Evolutionary conservation across 345 rosid genomes (phyloP), one percentile per base, ranked within the genome.

Genomic region (Capsella bursapastoris): DNA sequence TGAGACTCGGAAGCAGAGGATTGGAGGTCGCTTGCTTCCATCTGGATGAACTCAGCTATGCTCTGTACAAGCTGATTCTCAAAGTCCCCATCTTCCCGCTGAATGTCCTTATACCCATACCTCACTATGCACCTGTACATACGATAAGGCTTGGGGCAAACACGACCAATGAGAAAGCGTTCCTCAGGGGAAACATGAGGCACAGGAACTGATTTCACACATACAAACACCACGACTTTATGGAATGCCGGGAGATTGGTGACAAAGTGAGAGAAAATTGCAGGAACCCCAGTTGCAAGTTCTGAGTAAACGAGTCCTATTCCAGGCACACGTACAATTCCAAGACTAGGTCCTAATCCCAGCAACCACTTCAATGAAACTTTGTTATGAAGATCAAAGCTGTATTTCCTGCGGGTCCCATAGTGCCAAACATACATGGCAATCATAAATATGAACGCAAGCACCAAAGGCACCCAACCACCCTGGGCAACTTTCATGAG

Each of bases 171-270:
- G 61, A 94, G 96, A 79, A 89, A 94, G 57, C 98, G 94, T 78
- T 94, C 97, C 67, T 94, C 97, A 12, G 97, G 89, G 44, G 84
- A 61, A 68, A 94, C 98, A 47, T 80, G 82, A 1, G 98, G 98
- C 74, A 94, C 96, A 0, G 95, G 96, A 58, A 94, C 98, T 53
- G 98, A 94, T 82, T 94, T 94, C 67, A 94, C 94, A 76, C 98
- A 94, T 47, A 94, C 90, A 71, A 94, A 94, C 76, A 91, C 98
- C 64, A 88, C 74, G 15, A 91, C 93, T 74, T 91, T 87, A 64
- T 89, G 98, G 80, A 94, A 94, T 0, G 98, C 97, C 9, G 97
- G 97, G 67, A 94, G 87, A 82, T 94, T 94, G 31, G 96, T 94
- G 10, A 94, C 97, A 29, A 94, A 94, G 80, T 94, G 98, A 48